Evolutionary conservation across 2,329 filamentous ascomycete genomes (phyloP).

Genomic region (Scedosporium minutisporum): DNA sequence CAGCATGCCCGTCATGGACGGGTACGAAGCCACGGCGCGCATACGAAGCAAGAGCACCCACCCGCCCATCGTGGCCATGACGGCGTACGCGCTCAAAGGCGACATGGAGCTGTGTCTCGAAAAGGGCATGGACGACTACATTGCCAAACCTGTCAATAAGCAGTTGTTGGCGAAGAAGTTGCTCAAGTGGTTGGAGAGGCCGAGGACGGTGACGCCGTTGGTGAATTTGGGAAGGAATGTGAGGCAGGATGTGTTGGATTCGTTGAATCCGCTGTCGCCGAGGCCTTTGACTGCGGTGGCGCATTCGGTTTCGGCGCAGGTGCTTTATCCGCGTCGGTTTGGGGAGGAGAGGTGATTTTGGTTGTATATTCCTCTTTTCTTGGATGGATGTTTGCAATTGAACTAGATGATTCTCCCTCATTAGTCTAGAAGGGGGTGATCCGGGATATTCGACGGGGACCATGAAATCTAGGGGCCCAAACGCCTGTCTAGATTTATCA

Average conservation of each 20-base stretch:
- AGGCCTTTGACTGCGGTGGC: not conserved
- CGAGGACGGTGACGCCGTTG: not conserved
- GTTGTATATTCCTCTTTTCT: not conserved
- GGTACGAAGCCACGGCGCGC: constrained; percentile 32
- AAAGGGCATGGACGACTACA: constrained; percentile 46
- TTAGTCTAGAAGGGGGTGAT: too few species aligned
- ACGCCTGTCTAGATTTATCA: too few species aligned
- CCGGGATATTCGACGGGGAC: too few species aligned
- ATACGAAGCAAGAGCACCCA: constrained; percentile 32
- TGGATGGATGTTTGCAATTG: not conserved
- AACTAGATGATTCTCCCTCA: too few species aligned
- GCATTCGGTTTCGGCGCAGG: not conserved
- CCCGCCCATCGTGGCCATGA: constrained; percentile 40
- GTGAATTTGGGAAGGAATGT: not conserved
- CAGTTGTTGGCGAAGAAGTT: constrained; percentile 30
- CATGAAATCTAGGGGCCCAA: too few species aligned
- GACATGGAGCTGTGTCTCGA: constrained; percentile 43
- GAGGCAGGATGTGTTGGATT: not conserved
- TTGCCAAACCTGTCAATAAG: constrained; percentile 45
- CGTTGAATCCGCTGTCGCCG: not conserved
- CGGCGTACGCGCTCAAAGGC: constrained; percentile 44
- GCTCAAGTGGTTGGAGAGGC: not conserved
- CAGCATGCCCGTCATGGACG: constrained; percentile 42
- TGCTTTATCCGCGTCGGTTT: not conserved
- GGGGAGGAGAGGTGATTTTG: not conserved